Evolutionary conservation across 768 basidiomycete species (phyloP).

Genomic region (Suillus subalutaceus): DNA sequence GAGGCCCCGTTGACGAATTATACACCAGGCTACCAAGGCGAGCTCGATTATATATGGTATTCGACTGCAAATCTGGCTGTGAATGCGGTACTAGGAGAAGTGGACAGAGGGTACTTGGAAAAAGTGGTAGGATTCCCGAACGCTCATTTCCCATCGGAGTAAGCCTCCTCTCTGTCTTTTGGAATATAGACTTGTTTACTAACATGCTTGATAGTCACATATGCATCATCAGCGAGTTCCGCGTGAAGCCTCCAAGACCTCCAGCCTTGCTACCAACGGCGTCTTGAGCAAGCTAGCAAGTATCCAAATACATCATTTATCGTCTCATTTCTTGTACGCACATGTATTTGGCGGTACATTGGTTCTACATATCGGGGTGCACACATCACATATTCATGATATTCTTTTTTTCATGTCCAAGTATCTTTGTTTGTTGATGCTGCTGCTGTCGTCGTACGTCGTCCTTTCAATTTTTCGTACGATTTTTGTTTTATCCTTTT

Average conservation of each 20-base stretch:
- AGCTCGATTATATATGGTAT: conserved; percentile 96
- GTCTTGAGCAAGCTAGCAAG: conserved; percentile 9
- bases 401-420: conserved; percentile 1
- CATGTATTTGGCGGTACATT: conserved; percentile 28
- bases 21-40: conserved; percentile 84
- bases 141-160: conserved; percentile 97
- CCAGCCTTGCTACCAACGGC: not conserved
- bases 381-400: conserved; percentile 9
- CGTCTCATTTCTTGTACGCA: conserved; percentile 17
- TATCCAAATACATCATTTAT: conserved; percentile 18
- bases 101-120: conserved; percentile 82
- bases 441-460: conserved; percentile 20
- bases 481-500: conserved; percentile 11
- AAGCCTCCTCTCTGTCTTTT: conserved; percentile 39
- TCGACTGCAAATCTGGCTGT: conserved; percentile 71
- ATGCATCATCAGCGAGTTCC: conserved; percentile 72
- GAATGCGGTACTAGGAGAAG: conserved; percentile 85
- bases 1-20: conserved; percentile 85
- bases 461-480: conserved; percentile 21
- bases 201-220: conserved; percentile 57
- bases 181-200: conserved; percentile 9
- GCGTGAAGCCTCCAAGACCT: conserved; percentile 69
- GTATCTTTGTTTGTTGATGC: not conserved
- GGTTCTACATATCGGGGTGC: conserved; percentile 17
- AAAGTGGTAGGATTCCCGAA: conserved; percentile 97